Evolutionary conservation across 2,329 filamentous ascomycete genomes (phyloP).

Genomic region (Botrytis fabae): DNA sequence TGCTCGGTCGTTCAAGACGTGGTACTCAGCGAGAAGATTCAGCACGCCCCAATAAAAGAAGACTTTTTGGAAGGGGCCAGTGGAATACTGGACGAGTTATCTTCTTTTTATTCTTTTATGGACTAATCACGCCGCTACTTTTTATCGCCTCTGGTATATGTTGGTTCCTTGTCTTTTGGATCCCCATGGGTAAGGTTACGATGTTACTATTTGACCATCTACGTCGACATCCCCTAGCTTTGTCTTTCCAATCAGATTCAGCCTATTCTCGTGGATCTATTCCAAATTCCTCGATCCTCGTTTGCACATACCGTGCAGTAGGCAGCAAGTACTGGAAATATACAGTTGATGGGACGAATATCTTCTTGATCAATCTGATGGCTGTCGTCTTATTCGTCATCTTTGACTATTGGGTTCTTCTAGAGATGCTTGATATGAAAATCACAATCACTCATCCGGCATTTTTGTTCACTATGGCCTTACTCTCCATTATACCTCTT

Average conservation of each 20-base stretch:
- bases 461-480: slow-evolving; percentile 78
- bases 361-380: slow-evolving; percentile 97
- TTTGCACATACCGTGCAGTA: slow-evolving; percentile 96
- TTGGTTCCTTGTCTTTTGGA: slow-evolving; percentile 96
- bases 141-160: slow-evolving; percentile 85
- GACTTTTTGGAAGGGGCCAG: slow-evolving; percentile 90
- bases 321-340: slow-evolving; percentile 99
- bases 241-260: slow-evolving; percentile 89
- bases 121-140: slow-evolving; percentile 81
- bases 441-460: slow-evolving; percentile 77
- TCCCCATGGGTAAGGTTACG: slow-evolving; percentile 97
- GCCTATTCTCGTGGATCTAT: slow-evolving; percentile 70
- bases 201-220: slow-evolving; percentile 88
- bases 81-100: slow-evolving; percentile 94
- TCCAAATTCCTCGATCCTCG: slow-evolving; percentile 79
- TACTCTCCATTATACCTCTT: slow-evolving; percentile 91
- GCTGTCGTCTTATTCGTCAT: slow-evolving; percentile 92
- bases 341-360: slow-evolving; percentile 96
- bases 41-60: slow-evolving; percentile 63
- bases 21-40: slow-evolving; percentile 46
- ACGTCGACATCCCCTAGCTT: slow-evolving; percentile 83
- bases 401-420: slow-evolving; percentile 83
- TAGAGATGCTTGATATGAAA: slow-evolving; percentile 63
- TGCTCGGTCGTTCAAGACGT: slow-evolving; percentile 69
- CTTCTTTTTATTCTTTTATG: slow-evolving; percentile 96